These are phyloP conservation scores for Tetragonia tetragonoides DNA, from an alignment of 148 eudicot genomes.

Conservation along the genomic window DNA sequence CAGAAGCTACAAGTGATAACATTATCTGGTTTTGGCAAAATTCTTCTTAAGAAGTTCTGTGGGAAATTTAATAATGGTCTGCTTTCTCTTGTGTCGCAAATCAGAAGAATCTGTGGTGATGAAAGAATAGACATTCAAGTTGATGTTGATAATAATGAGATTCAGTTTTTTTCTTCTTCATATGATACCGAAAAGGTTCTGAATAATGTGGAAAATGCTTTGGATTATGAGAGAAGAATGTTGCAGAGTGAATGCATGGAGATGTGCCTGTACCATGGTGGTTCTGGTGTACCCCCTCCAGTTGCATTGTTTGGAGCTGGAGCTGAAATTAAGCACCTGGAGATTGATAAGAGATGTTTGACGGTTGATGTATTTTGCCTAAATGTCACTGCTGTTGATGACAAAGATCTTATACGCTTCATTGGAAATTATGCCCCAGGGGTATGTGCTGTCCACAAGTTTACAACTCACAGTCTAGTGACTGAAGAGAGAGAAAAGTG, in stretches of 20 bases:
- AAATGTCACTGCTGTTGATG: conserved; percentile 44
- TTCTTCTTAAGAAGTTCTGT: conserved; percentile 69
- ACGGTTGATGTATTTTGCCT: conserved; percentile 66
- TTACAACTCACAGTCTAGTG: conserved; percentile 34
- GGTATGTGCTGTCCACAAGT: conserved; percentile 64
- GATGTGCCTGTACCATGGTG: conserved; percentile 66
- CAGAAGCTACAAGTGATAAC: conserved; percentile 50
- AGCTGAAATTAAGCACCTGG: conserved; percentile 86
- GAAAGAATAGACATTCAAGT: conserved; percentile 74
- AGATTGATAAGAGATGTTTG: conserved; percentile 78
- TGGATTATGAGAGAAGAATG: conserved; percentile 56
- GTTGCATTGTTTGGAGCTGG: conserved; percentile 90
- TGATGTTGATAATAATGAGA: conserved; percentile 52
- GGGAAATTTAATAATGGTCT: conserved; percentile 56
- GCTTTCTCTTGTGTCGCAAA: conserved; percentile 41
- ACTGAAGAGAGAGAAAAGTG: conserved; percentile 61
- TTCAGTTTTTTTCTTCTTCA: conserved; percentile 52
- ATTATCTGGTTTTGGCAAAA: conserved; percentile 58
- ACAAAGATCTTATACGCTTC: conserved; percentile 61
- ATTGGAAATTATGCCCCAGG: conserved; percentile 51
- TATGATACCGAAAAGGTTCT: conserved; percentile 50
- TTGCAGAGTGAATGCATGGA: conserved; percentile 78
- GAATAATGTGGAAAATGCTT: conserved; percentile 34
- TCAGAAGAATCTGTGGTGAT: conserved; percentile 45
- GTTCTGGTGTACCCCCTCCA: conserved; percentile 56